Evolutionary conservation across 345 rosid genomes (phyloP).

Genomic region (Carallia pectinifolia): DNA sequence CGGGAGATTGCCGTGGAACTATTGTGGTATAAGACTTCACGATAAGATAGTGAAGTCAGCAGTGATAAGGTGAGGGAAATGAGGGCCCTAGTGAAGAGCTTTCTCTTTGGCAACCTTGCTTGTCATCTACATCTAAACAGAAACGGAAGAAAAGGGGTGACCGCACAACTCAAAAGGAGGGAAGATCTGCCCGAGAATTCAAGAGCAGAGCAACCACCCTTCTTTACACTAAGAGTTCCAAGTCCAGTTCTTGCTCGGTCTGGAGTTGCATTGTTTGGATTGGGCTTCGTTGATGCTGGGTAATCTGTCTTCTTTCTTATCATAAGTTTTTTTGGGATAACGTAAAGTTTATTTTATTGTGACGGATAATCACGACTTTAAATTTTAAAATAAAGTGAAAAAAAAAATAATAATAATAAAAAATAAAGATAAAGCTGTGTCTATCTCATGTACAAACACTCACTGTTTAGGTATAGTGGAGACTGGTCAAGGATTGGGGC

Average conservation of each 20-base stretch:
- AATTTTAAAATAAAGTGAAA: too few species aligned
- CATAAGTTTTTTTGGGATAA: too few species aligned
- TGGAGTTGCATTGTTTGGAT: slow-evolving; percentile 45
- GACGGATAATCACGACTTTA: too few species aligned
- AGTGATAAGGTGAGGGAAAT: slow-evolving; percentile 16
- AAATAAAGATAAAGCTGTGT: too few species aligned
- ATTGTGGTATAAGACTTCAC: background rate
- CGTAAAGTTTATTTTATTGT: background rate
- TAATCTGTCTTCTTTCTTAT: slow-evolving; percentile 10
- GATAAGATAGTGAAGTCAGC: background rate
- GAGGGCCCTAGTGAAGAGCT: slow-evolving; percentile 28
- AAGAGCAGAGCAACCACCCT: background rate
- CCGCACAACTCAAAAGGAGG: slow-evolving; percentile 32
- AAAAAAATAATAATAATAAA: too few species aligned
- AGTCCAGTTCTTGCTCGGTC: slow-evolving; percentile 34
- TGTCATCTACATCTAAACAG: slow-evolving; percentile 17
- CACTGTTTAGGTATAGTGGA: slow-evolving; percentile 63
- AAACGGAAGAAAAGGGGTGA: slow-evolving; percentile 8
- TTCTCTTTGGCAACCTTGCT: slow-evolving; percentile 15
- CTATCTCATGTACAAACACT: background rate
- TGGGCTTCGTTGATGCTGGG: slow-evolving; percentile 89
- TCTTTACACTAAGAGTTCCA: slow-evolving; percentile 11
- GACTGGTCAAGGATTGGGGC: slow-evolving; percentile 95
- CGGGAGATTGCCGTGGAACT: too few species aligned
- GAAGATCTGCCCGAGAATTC: slow-evolving; percentile 28